Base-by-base conservation (phyloP, 1,284 basidiomycete species). In the Rhodotorula sp. region DNA sequence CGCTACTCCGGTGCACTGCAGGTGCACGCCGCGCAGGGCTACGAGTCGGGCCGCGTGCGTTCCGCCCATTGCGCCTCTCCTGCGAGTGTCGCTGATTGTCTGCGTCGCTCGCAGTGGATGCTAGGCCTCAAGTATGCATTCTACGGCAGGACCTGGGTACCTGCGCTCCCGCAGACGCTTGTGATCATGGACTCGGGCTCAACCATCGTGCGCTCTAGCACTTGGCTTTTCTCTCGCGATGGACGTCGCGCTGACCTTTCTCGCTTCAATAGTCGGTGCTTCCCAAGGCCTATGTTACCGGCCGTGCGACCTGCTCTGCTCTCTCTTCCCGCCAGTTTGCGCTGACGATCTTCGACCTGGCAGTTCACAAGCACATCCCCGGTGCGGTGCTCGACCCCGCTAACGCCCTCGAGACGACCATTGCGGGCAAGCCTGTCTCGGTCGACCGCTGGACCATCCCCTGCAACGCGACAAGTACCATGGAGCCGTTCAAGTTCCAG, bases 131-230 rank as follows among this genome's bases (percentile, higher is more conserved):
- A 36, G 21, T 8, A 25, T 1, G 6, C 12, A 5, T 34, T 50
- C 17, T 27, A 37, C 37, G 8, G 10, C 29, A 17, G 10, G 21
- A 34, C 22, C n/a, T 27, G 4, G 9, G 13, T 39, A 10, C 21
- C 21, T 8, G 13, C 3, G 3, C 8, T 19, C 9, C 5, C 27
- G 39, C 13, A n/a, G 15, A 32, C 56, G 4, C 1, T 8, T 17
- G 50, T 39, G 34, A 22, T 67, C n/a, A 46, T 67, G 22, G 65
- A 67, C 59, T 51, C 58, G 15, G 59, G 57, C 6, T n/a, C 58
- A 27, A 7, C 50, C 9, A 4, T 22, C 1, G 65, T 67, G 36
- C 25, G 58, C 22, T 1, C 27, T 22, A n/a, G 19, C 27, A 21
- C 53, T 32, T 22, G 19, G 29, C 19, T 9, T 2, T 4, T 6